phyloP scores from a whole-genome alignment of 108 stramenopile species.

The Stephanodiscus minutulus region DNA sequence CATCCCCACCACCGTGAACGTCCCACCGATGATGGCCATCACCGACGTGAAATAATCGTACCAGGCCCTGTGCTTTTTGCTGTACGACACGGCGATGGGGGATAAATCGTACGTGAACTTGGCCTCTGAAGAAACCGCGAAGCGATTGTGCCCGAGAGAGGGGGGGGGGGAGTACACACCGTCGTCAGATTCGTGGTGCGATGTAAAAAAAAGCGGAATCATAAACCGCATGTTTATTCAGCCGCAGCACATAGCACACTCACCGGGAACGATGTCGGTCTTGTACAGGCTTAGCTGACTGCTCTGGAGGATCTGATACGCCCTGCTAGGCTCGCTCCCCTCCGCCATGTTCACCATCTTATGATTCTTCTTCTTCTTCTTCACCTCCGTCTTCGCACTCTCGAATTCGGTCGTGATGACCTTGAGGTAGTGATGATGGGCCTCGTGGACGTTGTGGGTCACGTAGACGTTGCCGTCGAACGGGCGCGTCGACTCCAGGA shows the following conservation, averaged over 20 bases:
- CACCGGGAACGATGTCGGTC: constrained; percentile 65
- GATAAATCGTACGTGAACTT: constrained; percentile 91
- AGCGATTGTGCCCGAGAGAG: background rate
- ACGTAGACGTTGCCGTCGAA: constrained; percentile 89
- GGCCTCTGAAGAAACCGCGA: constrained; percentile 53
- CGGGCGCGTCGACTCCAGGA: constrained; percentile 57
- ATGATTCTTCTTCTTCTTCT: constrained; percentile 1
- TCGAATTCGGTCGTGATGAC: constrained; percentile 86
- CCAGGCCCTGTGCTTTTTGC: constrained; percentile 61
- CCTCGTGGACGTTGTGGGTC: constrained; percentile 82
- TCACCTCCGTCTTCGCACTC: background rate
- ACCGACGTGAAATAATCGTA: constrained; percentile 96
- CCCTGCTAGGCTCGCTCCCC: constrained; percentile 22
- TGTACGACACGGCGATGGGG: constrained; percentile 88
- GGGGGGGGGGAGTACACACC: background rate
- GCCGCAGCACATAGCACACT: background rate
- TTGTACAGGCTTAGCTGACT: constrained; percentile 79
- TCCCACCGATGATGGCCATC: constrained; percentile 96
- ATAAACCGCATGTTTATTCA: too few species aligned
- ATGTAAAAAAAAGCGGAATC: constrained; percentile 2
- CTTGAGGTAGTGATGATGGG: constrained; percentile 97
- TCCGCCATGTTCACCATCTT: background rate
- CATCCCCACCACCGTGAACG: constrained; percentile 95
- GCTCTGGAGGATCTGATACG: constrained; percentile 79
- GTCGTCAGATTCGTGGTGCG: background rate